These are phyloP conservation scores for Zygosaccharomyces kombuchaensis DNA, from an alignment of 805 yeast genomes.

Conservation along the genomic window DNA sequence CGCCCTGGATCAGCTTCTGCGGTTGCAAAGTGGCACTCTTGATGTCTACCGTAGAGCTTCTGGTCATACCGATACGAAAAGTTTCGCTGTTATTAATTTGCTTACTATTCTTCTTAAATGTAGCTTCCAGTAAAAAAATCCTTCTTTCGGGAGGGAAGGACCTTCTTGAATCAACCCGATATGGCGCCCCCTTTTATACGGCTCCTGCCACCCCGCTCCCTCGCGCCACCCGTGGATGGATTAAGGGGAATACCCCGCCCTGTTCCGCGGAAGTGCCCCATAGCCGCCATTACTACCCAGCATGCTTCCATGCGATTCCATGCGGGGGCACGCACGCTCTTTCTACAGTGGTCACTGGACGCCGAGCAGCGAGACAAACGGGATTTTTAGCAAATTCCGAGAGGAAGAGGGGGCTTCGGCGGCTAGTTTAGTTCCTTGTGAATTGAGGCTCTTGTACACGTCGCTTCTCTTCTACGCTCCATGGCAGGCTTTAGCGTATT, in stretches of 20 bases:
- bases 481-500: too few species aligned
- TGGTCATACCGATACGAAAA: conserved; percentile 25
- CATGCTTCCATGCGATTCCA: too few species aligned
- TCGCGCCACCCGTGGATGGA: not conserved
- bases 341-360: too few species aligned
- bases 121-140: not conserved
- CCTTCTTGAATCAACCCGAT: not conserved
- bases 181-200: not conserved
- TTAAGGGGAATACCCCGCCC: not conserved
- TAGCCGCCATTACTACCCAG: not conserved
- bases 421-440: too few species aligned
- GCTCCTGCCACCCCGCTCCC: not conserved
- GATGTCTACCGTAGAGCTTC: conserved; percentile 21
- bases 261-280: not conserved
- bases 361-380: too few species aligned
- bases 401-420: too few species aligned
- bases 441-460: too few species aligned
- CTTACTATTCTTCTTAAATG: not conserved
- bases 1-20: conserved; percentile 35
- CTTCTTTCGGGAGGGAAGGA: not conserved
- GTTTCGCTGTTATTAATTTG: not conserved
- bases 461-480: too few species aligned
- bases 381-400: too few species aligned
- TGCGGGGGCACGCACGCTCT: too few species aligned
- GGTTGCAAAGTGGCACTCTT: conserved; percentile 27